Base-by-base conservation (phyloP, 2,329 filamentous ascomycete genomes). In the Ceratocystis lukuohia region DNA sequence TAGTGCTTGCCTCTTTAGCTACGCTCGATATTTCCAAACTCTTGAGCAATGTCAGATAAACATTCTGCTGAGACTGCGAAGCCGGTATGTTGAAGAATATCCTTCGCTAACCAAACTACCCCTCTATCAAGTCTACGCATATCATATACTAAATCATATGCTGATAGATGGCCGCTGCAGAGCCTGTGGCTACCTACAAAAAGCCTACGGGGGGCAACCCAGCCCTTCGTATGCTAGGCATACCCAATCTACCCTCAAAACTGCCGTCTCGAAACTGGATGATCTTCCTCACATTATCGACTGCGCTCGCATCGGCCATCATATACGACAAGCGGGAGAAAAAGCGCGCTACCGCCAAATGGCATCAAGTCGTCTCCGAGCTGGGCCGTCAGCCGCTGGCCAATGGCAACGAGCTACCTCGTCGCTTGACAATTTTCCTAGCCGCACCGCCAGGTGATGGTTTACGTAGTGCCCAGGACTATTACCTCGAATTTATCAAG, bases 221-320 rank as follows among this genome's bases (percentile, higher is more conserved):
- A 56, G 88, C 85, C 65, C 83, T 90, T 72, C 84, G 84, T 69
- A 88, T 89, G 82, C 85, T 94, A 78, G 93, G 93, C 67, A 79
- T 99, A 67, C 93, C 93, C 63, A 88, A 87, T 70, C 84, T 96
- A 69, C 88, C 89, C 68, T 82, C 86, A 71, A 91, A 86, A 76
- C 84, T 99, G 20, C 94, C 94, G 6, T 97, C 93, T 20, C 88
- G 94, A 69, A 97, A 97, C 75, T 99, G 94, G 94, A 85, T 94
- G 77, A 96, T 99, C 72, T 99, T 99, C 78, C 85, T 92, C 76
- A 81, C 88, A 61, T 75, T 97, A 66, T 87, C 88, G 10, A 87
- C 87, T 65, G 84, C 89, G 61, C 88, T 96, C 73, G 85, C 89
- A 5, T 85, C 84, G 17, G 88, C 91, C 64, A 82, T 97, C 66